Conservation (phyloP, 225 moss, liverwort and hornwort species). For the Sphagnum contortum region DNA sequence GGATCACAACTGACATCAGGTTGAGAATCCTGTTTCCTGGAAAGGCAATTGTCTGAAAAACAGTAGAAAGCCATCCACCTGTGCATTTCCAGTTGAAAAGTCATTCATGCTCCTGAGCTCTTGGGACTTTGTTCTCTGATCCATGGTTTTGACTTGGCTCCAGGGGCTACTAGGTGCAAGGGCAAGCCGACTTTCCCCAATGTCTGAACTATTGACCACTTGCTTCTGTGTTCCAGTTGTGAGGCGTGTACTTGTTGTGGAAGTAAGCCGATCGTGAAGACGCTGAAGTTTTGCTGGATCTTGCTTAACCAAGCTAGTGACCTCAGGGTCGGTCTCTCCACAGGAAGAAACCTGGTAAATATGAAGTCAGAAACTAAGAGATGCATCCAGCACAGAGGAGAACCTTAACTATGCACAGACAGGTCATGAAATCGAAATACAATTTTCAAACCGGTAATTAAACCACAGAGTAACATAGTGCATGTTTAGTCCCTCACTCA, state of each 20-base stretch:
- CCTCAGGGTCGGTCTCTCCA: conserved; percentile 64
- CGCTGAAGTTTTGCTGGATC: conserved; percentile 71
- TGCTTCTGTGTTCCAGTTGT: conserved; percentile 40
- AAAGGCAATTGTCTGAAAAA: too few species aligned
- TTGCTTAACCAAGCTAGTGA: conserved; percentile 50
- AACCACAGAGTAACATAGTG: too few species aligned
- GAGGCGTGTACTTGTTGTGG: conserved; percentile 31
- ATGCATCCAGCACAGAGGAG: background rate
- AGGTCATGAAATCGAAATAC: background rate
- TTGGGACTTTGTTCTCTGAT: conserved; percentile 24
- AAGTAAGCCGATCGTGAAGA: conserved; percentile 58
- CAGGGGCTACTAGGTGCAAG: conserved; percentile 68
- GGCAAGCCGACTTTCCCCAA: conserved; percentile 37
- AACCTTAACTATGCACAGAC: conserved; percentile 6
- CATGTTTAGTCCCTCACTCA: too few species aligned
- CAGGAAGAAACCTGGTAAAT: conserved; percentile 51
- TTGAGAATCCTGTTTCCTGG: too few species aligned
- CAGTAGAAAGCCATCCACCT: conserved; percentile 11
- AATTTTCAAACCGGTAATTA: too few species aligned
- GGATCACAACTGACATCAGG: too few species aligned
- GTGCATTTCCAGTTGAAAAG: conserved; percentile 19
- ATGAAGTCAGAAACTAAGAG: background rate
- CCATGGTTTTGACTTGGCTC: conserved; percentile 61
- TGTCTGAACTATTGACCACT: conserved; percentile 26
- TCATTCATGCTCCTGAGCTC: conserved; percentile 18